Conservation (phyloP, 1,284 basidiomycete species). For the Rhizopogon parksii region DNA sequence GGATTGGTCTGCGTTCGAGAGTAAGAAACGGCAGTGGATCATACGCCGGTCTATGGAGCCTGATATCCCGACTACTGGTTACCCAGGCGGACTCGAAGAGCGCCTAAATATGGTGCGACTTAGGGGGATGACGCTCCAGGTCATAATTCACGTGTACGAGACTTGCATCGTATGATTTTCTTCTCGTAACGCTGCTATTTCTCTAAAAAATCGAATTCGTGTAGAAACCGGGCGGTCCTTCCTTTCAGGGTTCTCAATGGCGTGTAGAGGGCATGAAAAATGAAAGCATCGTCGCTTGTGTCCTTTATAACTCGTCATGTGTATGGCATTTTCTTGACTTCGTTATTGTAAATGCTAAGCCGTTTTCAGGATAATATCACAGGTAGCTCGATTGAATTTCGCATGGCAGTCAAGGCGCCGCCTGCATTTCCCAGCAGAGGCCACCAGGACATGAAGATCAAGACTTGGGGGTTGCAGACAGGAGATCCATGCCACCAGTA, state of each 20-base stretch:
- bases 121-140: constrained; percentile 35
- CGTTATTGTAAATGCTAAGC: background rate
- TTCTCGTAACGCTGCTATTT: background rate
- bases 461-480: constrained; percentile 43
- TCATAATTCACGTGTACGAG: constrained; percentile 40
- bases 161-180: constrained; percentile 33
- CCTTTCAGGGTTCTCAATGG: constrained; percentile 39
- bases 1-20: constrained; percentile 37
- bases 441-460: constrained; percentile 36
- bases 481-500: constrained; percentile 42
- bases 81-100: constrained; percentile 34
- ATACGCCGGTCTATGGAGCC: constrained; percentile 38
- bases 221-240: constrained; percentile 33
- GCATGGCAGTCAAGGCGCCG: constrained; percentile 44
- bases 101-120: constrained; percentile 33
- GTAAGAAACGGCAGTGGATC: constrained; percentile 36
- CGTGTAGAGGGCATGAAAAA: constrained; percentile 52
- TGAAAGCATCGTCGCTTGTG: constrained; percentile 45
- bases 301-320: constrained; percentile 35
- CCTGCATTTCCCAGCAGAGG: constrained; percentile 34
- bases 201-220: constrained; percentile 4
- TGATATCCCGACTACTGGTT: constrained; percentile 38
- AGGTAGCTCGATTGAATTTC: constrained; percentile 33
- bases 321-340: constrained; percentile 23
- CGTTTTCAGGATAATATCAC: constrained; percentile 36